Evolutionary conservation across 148 eudicot genomes (phyloP), one percentile per base, ranked within the genome.

Genomic region (Silene conica): DNA sequence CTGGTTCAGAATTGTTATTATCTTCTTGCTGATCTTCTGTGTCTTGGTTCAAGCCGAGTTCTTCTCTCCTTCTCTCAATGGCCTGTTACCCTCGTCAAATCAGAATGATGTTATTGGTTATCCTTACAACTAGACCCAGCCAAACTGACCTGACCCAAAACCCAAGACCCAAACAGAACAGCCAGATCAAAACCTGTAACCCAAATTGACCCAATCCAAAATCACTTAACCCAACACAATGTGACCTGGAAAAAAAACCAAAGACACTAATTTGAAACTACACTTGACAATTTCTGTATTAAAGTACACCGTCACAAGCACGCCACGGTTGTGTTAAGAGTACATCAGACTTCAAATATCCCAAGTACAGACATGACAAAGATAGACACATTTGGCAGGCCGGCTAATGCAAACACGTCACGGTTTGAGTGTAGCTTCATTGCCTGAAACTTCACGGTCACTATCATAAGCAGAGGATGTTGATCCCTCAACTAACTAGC

Each of bases 41-140:
- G n/a, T 25, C 75, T 71, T 54, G 74, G 66, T 71, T 72, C 55
- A 50, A 26, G 15, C 69, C 63, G 16, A 70, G 78, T 69, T 71
- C 73, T 73, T 78, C 89, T 78, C 97, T 84, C 78, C 87, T 88
- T 61, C 89, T 87, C 66, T 89, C 91, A 63, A 92, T 81, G 60
- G 92, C 90, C 97, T 92, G 63, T 34, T 23, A 31, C 43, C 43
- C 43, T 58, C 11, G 19, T 58, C 23, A 58, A 19, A 58, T 7
- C 11, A 58, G 8, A 58, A 58, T 20, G 12, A 19, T 58, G 62
- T 19, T 58, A 58, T 58, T 6, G 25, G 19, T 58, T 58, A 21
- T 58, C 62, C 62, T 5, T 58, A 58, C 13, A 58, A 58, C 25
- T 38, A 38, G 8, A 6, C 43, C 43, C 7, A 0, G 9, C 43